Evolutionary conservation across 148 eudicot species (phyloP).

Genomic region (Spergularia bocconei): DNA sequence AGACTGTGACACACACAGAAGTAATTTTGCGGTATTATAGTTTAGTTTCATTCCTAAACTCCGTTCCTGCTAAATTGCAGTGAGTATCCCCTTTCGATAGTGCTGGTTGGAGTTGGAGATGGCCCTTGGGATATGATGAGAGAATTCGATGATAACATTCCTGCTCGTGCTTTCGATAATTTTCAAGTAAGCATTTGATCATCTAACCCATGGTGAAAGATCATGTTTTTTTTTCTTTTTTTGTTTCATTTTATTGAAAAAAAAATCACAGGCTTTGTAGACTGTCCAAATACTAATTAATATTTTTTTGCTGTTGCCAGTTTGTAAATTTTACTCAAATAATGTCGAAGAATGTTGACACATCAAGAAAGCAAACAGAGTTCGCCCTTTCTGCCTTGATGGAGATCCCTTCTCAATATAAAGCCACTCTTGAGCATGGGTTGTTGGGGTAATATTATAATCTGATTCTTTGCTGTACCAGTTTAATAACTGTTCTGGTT

Average conservation of each 20-base stretch:
- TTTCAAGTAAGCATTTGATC: conserved; percentile 64
- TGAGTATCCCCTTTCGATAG: conserved; percentile 84
- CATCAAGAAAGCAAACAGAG: conserved; percentile 80
- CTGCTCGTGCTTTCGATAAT: conserved; percentile 93
- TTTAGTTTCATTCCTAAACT: background rate
- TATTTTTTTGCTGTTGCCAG: conserved; percentile 33
- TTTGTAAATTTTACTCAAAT: conserved; percentile 95
- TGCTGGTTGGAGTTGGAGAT: conserved; percentile 98
- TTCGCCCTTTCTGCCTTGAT: conserved; percentile 91
- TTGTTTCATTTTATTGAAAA: background rate
- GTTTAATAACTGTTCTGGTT: background rate
- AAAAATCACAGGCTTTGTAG: background rate
- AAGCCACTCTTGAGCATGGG: conserved; percentile 88
- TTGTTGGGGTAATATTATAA: conserved; percentile 64
- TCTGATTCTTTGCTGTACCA: background rate
- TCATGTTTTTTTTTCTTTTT: conserved; percentile 4
- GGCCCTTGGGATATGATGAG: conserved; percentile 99
- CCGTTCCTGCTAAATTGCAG: conserved; percentile 36
- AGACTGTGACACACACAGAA: background rate
- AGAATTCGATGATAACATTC: conserved; percentile 95
- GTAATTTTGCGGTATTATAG: background rate
- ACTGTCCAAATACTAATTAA: background rate
- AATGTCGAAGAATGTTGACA: conserved; percentile 69
- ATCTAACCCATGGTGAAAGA: conserved; percentile 5
- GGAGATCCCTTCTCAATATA: conserved; percentile 96